Evolutionary conservation across 2,329 filamentous ascomycete genomes (phyloP).

Genomic region (Penicillium sclerotiorum): DNA sequence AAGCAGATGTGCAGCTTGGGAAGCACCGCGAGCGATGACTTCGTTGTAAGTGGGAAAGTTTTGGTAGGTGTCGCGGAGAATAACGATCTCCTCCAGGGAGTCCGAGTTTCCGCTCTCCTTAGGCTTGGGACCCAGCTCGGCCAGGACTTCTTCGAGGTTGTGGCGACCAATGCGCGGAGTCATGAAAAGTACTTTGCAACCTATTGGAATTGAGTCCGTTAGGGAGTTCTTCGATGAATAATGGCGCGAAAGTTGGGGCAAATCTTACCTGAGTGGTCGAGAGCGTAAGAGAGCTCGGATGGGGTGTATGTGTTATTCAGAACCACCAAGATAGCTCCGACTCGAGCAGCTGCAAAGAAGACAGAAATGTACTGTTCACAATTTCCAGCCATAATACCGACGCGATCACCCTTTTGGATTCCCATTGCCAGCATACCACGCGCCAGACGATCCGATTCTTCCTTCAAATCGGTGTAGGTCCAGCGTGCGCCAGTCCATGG

Average conservation of each 20-base stretch:
- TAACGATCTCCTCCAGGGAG: constrained; percentile 56
- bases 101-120: constrained; percentile 37
- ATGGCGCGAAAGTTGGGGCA: background rate
- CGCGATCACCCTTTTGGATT: constrained; percentile 67
- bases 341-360: constrained; percentile 70
- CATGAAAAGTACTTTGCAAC: constrained; percentile 73
- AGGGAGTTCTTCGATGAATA: background rate
- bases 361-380: constrained; percentile 64
- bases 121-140: constrained; percentile 49
- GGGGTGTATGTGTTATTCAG: constrained; percentile 82
- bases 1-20: constrained; percentile 54
- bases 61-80: constrained; percentile 59
- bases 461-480: constrained; percentile 68
- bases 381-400: constrained; percentile 73
- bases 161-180: constrained; percentile 68
- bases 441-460: constrained; percentile 63
- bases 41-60: constrained; percentile 63
- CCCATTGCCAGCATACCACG: constrained; percentile 69
- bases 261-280: constrained; percentile 67
- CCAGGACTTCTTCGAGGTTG: constrained; percentile 64
- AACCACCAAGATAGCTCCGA: constrained; percentile 72
- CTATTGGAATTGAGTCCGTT: constrained; percentile 41
- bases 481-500: constrained; percentile 76
- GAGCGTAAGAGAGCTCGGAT: constrained; percentile 69
- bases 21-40: constrained; percentile 57